phyloP scores from a whole-genome alignment of 371 early-diverging fungal genomes.

The Mucor indicus region DNA sequence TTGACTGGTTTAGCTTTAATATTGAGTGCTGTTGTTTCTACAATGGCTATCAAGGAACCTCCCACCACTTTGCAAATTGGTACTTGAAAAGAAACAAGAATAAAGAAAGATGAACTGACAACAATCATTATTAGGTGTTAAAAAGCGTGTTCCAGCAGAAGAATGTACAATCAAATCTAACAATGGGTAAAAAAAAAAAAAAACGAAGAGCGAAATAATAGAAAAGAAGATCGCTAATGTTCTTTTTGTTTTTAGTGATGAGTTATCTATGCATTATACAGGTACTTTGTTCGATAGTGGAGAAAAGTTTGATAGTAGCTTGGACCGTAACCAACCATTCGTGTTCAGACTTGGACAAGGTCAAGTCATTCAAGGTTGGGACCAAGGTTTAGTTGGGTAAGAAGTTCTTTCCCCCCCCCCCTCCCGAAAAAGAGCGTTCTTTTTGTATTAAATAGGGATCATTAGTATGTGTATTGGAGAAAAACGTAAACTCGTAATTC shows the following conservation, averaged over 20 bases:
- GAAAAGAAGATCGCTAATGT: background rate
- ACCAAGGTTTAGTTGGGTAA: conserved; percentile 71
- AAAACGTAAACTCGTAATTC: conserved; percentile 79
- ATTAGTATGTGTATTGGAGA: conserved; percentile 83
- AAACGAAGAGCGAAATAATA: background rate
- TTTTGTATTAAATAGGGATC: background rate
- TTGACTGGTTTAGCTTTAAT: conserved; percentile 2
- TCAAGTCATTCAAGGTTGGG: conserved; percentile 78
- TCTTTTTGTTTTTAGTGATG: conserved; percentile 41
- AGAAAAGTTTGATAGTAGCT: conserved; percentile 74
- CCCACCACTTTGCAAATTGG: conserved; percentile 62
- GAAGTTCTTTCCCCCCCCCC: background rate
- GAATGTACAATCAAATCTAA: conserved; percentile 43
- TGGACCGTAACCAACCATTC: conserved; percentile 69
- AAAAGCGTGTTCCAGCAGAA: conserved; percentile 44
- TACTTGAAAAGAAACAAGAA: conserved; percentile 12
- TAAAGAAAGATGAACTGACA: too few relatives aligned
- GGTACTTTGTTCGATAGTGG: conserved; percentile 72
- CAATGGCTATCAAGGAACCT: conserved; percentile 42
- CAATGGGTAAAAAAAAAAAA: conserved; percentile 38
- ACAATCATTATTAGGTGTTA: conserved; percentile 34
- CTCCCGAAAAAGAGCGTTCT: background rate
- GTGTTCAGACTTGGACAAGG: conserved; percentile 70
- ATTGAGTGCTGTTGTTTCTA: conserved; percentile 14
- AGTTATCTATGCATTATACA: conserved; percentile 78